Base-by-base conservation (phyloP, 2,329 filamentous ascomycete species). In the Magnaporthiopsis poae region DNA sequence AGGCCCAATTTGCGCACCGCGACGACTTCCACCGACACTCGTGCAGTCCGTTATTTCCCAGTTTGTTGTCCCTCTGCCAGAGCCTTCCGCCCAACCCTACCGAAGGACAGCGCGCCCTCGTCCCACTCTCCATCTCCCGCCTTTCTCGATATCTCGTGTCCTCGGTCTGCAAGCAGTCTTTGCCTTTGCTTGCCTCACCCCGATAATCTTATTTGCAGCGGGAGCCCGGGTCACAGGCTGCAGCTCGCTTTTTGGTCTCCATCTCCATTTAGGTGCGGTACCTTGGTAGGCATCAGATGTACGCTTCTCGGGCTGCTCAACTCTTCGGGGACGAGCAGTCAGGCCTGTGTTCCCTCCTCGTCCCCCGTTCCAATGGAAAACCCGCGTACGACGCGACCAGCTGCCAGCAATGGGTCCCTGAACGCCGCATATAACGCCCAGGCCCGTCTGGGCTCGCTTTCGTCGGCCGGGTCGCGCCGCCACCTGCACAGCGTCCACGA, bases 401-500 rank as follows among this genome's bases (percentile, higher is more conserved):
- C 77, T 39, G 72, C 72, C 67, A 81, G 80, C 66, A 77, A 80
- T 73, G 75, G 74, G 63, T 77, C 79, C 5, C 74, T 80, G 61
- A 73, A 73, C 67, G 74, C 71, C 67, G 72, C 71, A 27, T 77
- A 76, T 69, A 70, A 69, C 36, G 66, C 72, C 31, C 74, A 76
- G 33, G 71, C 69, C 56, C 70, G 71, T 46, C 71, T 70, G 25
- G 66, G 64, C 12, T 31, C 60, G 61, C 39, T 62, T 31, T 61
- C 67, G 31, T 46, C 63, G 60, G 21, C 56, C 8, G 66, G 61
- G n/a, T 62, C 69, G 3, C 66, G 66, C 31, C 66, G 67, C 68
- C 75, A 60, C 70, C 75, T 82, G 39, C 77, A 78, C 67, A 78
- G 76, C 69, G 75, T 81, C 67, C 78, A 79, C 64, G 78, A 81